phyloP scores from a whole-genome alignment of 1,139 yeast species.

The Lodderomyces parapsilosis region DNA sequence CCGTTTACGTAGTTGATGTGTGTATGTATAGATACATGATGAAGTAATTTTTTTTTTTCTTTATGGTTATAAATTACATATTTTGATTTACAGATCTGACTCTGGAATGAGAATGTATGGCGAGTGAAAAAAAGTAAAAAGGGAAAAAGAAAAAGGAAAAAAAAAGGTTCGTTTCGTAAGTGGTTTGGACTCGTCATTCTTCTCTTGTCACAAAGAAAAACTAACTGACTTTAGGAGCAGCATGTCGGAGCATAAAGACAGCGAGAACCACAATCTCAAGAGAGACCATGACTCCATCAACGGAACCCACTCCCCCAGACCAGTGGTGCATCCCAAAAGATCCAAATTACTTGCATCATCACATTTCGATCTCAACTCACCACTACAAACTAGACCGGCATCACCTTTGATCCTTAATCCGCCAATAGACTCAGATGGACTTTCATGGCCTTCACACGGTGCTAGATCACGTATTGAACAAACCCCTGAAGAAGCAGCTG shows the following conservation, averaged over 20 bases:
- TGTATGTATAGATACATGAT: conserved; percentile 1
- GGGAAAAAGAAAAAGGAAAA: background rate
- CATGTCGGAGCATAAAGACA: background rate
- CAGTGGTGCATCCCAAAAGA: conserved; percentile 26
- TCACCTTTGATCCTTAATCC: conserved; percentile 82
- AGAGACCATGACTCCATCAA: background rate
- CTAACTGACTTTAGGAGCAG: background rate
- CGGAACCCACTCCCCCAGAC: conserved; percentile 17
- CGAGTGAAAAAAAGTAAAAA: too few species aligned
- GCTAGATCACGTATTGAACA: conserved; percentile 74
- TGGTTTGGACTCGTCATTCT: background rate
- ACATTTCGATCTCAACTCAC: conserved; percentile 19
- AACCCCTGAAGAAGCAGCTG: conserved; percentile 57
- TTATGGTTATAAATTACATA: too few species aligned
- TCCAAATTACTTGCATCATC: conserved; percentile 18
- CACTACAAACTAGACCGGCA: conserved; percentile 74
- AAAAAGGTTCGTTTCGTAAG: too few species aligned
- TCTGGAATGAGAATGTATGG: too few species aligned
- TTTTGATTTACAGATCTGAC: too few species aligned
- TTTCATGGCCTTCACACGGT: conserved; percentile 94
- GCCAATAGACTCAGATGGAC: conserved; percentile 85
- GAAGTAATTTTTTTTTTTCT: conserved; percentile 2
- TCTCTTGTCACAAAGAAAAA: background rate
- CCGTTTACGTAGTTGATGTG: conserved; percentile 64
- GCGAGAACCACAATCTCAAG: background rate